Percentiles rank a stretch among this genome's conserved stretches.
Evolutionary conservation across 2,329 filamentous ascomycete species (phyloP).

Genomic region (Monilinia fructicola): DNA sequence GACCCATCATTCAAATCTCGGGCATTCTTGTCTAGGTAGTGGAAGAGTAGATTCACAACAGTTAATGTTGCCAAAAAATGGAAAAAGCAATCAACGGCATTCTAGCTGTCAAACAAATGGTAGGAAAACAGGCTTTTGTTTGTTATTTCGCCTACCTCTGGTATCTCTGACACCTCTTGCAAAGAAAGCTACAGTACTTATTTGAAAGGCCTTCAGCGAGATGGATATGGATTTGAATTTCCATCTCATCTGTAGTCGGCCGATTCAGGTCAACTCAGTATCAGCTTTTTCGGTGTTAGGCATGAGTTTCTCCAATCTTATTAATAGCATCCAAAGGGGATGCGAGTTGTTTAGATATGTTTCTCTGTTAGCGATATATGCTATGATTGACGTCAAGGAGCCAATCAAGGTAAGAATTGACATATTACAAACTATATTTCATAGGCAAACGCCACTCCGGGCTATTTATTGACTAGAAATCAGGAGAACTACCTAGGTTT

Average conservation of each 20-base stretch:
- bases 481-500: neutral
- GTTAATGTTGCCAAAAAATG: accelerated
- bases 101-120: accelerated
- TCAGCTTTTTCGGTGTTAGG: neutral
- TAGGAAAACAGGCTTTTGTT: neutral
- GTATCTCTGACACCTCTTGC: too few species aligned
- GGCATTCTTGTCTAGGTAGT: neutral
- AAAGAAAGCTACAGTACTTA: accelerated
- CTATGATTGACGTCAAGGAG: neutral
- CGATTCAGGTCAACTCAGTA: neutral
- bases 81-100: accelerated
- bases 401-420: neutral
- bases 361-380: neutral
- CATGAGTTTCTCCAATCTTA: neutral
- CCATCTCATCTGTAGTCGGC: neutral
- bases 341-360: neutral
- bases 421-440: neutral
- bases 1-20: neutral
- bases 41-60: neutral
- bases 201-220: too few species aligned
- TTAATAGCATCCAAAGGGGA: neutral
- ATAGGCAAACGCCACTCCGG: neutral
- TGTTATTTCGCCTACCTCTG: neutral
- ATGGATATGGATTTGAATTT: neutral
- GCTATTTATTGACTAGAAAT: neutral